A percentile compares a stretch with the other conserved stretches of the same genome.
Conservation (phyloP, 345 rosid genomes). For the Populus deltoides region DNA sequence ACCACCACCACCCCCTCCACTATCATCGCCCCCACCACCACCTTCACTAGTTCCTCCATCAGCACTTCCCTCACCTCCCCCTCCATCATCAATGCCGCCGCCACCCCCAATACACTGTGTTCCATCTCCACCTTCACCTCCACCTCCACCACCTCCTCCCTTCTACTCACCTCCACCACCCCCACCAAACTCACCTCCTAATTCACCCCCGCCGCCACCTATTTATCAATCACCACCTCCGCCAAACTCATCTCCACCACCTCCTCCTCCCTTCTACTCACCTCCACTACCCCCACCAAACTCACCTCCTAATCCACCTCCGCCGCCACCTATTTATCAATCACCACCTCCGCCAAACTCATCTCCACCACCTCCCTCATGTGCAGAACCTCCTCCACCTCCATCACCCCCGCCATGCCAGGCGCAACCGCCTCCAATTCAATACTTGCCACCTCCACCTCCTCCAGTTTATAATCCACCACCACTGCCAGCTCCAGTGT, state of each 20-base stretch:
- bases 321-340: neutral
- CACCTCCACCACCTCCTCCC: neutral
- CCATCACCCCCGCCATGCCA: constrained; percentile 13
- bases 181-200: constrained; percentile 9
- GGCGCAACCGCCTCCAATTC: neutral
- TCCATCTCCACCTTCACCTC: constrained; percentile 9
- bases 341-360: neutral
- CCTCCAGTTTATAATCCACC: neutral
- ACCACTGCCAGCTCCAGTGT: constrained; percentile 21
- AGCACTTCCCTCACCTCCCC: constrained; percentile 7
- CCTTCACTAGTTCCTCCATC: constrained; percentile 18
- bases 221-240: neutral
- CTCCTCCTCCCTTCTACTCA: constrained; percentile 13
- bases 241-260: neutral
- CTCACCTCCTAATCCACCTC: neutral
- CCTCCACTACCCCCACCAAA: constrained; percentile 15
- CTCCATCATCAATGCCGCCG: neutral
- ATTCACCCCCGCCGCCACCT: constrained; percentile 15
- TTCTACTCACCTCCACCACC: constrained; percentile 29
- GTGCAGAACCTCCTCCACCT: neutral
- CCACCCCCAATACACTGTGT: constrained; percentile 9
- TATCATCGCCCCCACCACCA: constrained; percentile 9
- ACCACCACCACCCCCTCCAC: neutral
- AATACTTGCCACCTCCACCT: constrained; percentile 19
- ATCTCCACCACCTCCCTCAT: constrained; percentile 9